Percentiles rank a stretch among this genome's conserved stretches.
Evolutionary conservation across 2,329 filamentous ascomycete genomes (phyloP).

Genomic region (Myriosclerotinia curreyana): DNA sequence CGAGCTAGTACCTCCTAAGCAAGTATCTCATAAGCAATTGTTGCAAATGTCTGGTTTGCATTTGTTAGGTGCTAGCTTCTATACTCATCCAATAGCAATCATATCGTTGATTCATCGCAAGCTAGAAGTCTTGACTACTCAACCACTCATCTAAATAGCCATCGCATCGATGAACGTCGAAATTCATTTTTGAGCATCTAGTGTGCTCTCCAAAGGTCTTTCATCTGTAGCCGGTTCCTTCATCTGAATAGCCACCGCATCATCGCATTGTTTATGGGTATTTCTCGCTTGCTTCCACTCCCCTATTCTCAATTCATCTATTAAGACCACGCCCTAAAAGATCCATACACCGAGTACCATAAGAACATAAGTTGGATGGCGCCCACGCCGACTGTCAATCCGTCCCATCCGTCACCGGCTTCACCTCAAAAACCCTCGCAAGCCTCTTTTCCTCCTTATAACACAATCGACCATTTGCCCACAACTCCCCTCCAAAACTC

Average conservation of each 20-base stretch:
- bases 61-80: background rate
- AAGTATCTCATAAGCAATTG: background rate
- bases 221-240: background rate
- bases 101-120: too few relatives aligned
- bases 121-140: too few relatives aligned
- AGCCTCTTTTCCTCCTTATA: slow-evolving; percentile 3
- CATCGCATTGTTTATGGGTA: background rate
- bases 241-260: background rate
- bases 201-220: background rate
- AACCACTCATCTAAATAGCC: background rate
- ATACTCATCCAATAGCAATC: background rate
- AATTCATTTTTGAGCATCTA: background rate
- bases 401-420: background rate
- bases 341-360: too few relatives aligned
- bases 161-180: background rate
- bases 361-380: too few relatives aligned
- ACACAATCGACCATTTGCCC: slow-evolving; percentile 22
- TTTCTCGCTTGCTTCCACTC: background rate
- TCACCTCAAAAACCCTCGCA: slow-evolving; percentile 11
- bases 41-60: background rate
- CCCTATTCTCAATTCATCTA: background rate
- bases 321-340: too few relatives aligned
- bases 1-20: too few relatives aligned
- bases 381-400: too few relatives aligned
- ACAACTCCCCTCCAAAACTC: slow-evolving; percentile 21